Percentiles rank a stretch among this genome's conserved stretches.
Evolutionary conservation across 2,329 filamentous ascomycete species (phyloP).

Genomic region (Falciphora oryzae): DNA sequence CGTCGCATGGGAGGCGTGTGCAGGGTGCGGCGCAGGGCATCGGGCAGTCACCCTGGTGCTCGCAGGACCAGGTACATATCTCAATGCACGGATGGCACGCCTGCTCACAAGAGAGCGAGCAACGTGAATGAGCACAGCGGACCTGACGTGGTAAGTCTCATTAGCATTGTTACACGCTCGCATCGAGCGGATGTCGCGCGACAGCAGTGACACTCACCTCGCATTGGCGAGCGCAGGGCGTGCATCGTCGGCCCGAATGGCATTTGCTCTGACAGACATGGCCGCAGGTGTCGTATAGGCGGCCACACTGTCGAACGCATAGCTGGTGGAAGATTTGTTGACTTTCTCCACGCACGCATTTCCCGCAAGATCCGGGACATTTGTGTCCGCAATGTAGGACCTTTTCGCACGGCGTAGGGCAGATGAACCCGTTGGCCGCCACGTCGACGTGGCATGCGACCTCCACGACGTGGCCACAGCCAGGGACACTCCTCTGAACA

Average conservation of each 20-base stretch:
- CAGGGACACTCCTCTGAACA: constrained; percentile 43
- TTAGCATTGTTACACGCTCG: too few relatives aligned
- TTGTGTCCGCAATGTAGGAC: constrained; percentile 51
- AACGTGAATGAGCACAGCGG: constrained; percentile 44
- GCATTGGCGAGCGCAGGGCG: too few relatives aligned
- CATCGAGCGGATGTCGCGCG: too few relatives aligned
- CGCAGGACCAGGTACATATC: constrained; percentile 15
- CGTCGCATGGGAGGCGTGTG: constrained; percentile 58
- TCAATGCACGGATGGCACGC: constrained; percentile 18
- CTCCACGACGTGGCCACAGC: constrained; percentile 47
- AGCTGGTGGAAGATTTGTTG: constrained; percentile 28
- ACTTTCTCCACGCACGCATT: constrained; percentile 43
- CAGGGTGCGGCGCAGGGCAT: constrained; percentile 64
- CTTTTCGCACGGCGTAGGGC: constrained; percentile 39
- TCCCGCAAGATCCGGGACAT: constrained; percentile 32
- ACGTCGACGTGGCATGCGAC: constrained; percentile 47
- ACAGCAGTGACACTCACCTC: too few relatives aligned
- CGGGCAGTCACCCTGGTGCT: constrained; percentile 26
- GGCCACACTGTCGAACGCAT: constrained; percentile 40
- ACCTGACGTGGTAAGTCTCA: background rate
- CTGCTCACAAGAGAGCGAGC: constrained; percentile 12
- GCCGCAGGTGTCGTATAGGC: constrained; percentile 46
- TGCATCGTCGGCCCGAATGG: constrained; percentile 29
- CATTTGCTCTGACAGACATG: constrained; percentile 49
- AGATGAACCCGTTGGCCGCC: constrained; percentile 33